Conservation (phyloP, 108 stramenopile genomes). For the Asterionellopsis glacialis region DNA sequence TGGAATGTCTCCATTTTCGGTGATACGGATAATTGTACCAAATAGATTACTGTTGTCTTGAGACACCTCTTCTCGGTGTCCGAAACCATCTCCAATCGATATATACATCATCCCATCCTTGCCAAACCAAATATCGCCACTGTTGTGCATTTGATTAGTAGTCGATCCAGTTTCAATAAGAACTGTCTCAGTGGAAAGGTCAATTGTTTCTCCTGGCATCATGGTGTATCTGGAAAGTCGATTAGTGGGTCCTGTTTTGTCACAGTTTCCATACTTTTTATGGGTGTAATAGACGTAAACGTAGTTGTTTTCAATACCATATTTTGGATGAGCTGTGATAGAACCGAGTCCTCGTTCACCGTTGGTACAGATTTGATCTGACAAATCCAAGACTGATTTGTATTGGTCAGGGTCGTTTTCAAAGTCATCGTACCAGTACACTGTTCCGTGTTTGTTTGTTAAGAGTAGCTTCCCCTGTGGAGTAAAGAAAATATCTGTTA, state of each 20-base stretch:
- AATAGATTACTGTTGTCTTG: too few species aligned
- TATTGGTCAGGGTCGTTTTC: slow-evolving; percentile 14
- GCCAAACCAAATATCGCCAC: slow-evolving; percentile 24
- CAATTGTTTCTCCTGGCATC: slow-evolving; percentile 7
- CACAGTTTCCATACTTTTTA: slow-evolving; percentile 11
- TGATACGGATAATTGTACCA: slow-evolving; percentile 23
- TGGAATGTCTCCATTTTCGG: slow-evolving; percentile 22
- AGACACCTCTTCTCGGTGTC: not conserved
- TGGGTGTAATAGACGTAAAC: slow-evolving; percentile 20
- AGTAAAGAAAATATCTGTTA: slow-evolving; percentile 18
- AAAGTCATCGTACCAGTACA: slow-evolving; percentile 10
- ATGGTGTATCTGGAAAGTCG: slow-evolving; percentile 25
- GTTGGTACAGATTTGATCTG: slow-evolving; percentile 11
- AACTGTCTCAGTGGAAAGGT: slow-evolving; percentile 9
- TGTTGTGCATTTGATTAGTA: slow-evolving; percentile 18
- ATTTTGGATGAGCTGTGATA: slow-evolving; percentile 20
- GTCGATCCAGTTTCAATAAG: slow-evolving; percentile 16
- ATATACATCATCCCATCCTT: slow-evolving; percentile 31
- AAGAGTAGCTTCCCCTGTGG: slow-evolving; percentile 8
- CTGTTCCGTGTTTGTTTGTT: slow-evolving; percentile 3
- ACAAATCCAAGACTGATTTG: slow-evolving; percentile 4
- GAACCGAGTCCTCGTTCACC: slow-evolving; percentile 24
- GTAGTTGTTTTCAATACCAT: slow-evolving; percentile 9
- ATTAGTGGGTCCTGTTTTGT: slow-evolving; percentile 20
- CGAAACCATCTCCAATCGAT: slow-evolving; percentile 15